These are phyloP conservation scores for Ophiognomonia clavigignenti-juglandacearum DNA, from an alignment of 2,329 filamentous ascomycete species.

Conservation along the genomic window DNA sequence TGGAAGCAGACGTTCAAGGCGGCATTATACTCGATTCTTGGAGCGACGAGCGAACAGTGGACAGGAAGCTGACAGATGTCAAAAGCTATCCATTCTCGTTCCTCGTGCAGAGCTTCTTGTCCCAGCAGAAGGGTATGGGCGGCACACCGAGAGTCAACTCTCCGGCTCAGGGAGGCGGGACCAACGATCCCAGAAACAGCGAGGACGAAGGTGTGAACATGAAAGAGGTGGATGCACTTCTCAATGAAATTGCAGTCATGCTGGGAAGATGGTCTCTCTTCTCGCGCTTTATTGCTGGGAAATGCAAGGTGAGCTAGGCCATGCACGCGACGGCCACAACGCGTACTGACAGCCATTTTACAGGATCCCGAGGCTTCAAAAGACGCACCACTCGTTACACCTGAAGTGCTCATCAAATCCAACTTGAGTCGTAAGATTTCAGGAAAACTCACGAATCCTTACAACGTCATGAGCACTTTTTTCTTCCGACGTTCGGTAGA, in stretches of 20 bases:
- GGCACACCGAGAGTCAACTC: conserved; percentile 69
- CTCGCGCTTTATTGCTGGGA: conserved; percentile 79
- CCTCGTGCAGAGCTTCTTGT: conserved; percentile 87
- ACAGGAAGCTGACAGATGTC: conserved; percentile 85
- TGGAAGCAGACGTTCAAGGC: conserved; percentile 93
- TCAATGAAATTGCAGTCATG: conserved; percentile 89
- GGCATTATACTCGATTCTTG: conserved; percentile 95
- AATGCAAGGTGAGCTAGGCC: conserved; percentile 65
- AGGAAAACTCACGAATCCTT: conserved; percentile 69
- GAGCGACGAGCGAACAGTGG: conserved; percentile 81
- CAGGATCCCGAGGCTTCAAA: conserved; percentile 49
- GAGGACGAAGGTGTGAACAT: conserved; percentile 95
- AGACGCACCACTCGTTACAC: conserved; percentile 57
- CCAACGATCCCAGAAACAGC: conserved; percentile 51
- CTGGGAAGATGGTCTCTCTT: conserved; percentile 91
- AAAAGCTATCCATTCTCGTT: conserved; percentile 98
- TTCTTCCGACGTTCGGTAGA: conserved; percentile 96
- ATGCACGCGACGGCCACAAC: conserved; percentile 17
- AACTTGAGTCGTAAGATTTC: conserved; percentile 75
- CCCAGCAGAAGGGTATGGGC: conserved; percentile 56
- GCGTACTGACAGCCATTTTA: conserved; percentile 22
- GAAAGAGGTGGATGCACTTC: conserved; percentile 85
- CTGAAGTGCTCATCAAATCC: conserved; percentile 72
- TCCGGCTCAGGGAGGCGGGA: conserved; percentile 55
- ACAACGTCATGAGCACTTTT: conserved; percentile 90